phyloP scores from a whole-genome alignment of 2,329 filamentous ascomycete genomes.

The Fusarium miscanthi region DNA sequence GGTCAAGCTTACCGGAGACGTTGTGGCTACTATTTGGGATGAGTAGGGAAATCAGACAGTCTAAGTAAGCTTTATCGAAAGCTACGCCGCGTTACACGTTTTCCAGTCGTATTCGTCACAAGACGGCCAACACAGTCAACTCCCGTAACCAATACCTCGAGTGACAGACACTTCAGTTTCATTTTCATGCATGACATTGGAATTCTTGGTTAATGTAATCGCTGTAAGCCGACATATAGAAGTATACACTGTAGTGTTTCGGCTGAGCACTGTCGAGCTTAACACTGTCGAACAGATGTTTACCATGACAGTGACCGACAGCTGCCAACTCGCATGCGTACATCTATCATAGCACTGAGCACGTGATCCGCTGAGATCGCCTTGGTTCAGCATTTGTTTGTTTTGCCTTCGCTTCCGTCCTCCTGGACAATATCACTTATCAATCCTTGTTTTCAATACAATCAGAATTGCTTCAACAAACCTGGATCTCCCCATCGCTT shows the following conservation, averaged over 20 bases:
- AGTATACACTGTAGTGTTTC: neutral
- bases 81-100: too few relatives aligned
- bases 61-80: too few relatives aligned
- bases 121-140: too few relatives aligned
- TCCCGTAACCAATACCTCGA: too few relatives aligned
- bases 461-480: too few relatives aligned
- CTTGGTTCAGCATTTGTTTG: neutral
- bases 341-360: neutral
- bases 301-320: neutral
- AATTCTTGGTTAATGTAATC: too few relatives aligned
- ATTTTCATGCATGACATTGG: neutral
- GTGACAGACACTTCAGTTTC: neutral
- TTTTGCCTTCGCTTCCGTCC: neutral
- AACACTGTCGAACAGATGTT: neutral
- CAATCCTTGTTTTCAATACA: too few relatives aligned
- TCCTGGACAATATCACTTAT: too few relatives aligned
- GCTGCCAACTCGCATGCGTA: neutral
- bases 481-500: too few relatives aligned
- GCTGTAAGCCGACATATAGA: too few relatives aligned
- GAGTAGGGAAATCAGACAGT: conserved; percentile 5
- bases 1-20: conserved; percentile 28
- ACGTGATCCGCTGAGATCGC: neutral
- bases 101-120: too few relatives aligned
- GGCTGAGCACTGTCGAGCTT: neutral
- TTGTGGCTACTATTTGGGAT: conserved; percentile 38